phyloP scores from a whole-genome alignment of 192 early-diverging fungal species.

The Spizellomyces punctatus region DNA sequence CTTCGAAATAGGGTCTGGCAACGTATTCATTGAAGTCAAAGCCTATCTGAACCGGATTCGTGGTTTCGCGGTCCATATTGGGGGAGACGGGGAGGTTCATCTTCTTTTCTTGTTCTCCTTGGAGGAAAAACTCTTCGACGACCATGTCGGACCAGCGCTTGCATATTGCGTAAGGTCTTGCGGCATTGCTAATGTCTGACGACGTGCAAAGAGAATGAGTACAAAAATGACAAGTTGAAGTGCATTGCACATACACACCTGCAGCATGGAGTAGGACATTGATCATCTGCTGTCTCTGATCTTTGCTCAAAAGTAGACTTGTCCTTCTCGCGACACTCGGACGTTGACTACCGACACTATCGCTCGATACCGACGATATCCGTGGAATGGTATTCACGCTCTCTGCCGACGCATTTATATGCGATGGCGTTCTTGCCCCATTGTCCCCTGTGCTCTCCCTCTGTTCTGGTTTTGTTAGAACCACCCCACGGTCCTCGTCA shows the following conservation, averaged over 20 bases:
- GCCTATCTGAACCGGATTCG: constrained; percentile 69
- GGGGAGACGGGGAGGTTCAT: constrained; percentile 79
- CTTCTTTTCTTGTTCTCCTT: constrained; percentile 82
- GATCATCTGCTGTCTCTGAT: constrained; percentile 33
- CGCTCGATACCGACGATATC: background rate
- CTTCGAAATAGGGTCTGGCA: constrained; percentile 82
- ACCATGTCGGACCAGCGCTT: constrained; percentile 89
- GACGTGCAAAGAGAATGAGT: background rate
- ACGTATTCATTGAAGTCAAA: constrained; percentile 87
- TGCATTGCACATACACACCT: constrained; percentile 20
- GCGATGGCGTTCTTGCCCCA: background rate
- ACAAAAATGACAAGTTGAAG: constrained; percentile 3
- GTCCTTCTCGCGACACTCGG: background rate
- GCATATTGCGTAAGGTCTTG: constrained; percentile 81
- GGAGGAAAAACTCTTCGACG: constrained; percentile 82
- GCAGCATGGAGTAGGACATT: constrained; percentile 84
- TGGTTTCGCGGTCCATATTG: constrained; percentile 78
- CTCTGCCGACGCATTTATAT: background rate
- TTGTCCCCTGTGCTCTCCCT: background rate
- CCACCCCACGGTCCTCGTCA: background rate
- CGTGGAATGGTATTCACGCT: background rate
- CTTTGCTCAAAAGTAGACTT: constrained; percentile 9
- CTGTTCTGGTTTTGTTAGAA: background rate
- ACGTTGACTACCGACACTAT: background rate
- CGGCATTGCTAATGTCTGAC: constrained; percentile 82